A percentile compares a stretch with the other conserved stretches of the same genome.
These are phyloP conservation scores for Beauveria asiatica DNA, from an alignment of 2,329 filamentous ascomycete species.

Conservation along the genomic window DNA sequence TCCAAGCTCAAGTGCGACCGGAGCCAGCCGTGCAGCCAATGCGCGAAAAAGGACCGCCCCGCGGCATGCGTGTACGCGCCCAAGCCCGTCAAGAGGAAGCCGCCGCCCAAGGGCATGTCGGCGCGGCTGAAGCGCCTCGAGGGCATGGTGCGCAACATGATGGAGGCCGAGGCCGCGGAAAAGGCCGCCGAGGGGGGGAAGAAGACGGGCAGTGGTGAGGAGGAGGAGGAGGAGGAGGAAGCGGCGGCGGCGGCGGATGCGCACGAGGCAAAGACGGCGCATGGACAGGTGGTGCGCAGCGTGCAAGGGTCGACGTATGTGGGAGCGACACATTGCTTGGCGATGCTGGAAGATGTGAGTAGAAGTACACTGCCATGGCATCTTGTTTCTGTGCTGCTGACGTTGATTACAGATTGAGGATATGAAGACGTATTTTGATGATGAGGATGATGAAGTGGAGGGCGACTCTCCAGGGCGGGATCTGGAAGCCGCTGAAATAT, in stretches of 20 bases:
- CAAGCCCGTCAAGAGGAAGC: conserved; percentile 31
- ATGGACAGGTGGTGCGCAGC: conserved; percentile 36
- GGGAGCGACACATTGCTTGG: conserved; percentile 52
- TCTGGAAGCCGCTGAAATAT: conserved; percentile 30
- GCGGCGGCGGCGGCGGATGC: background rate
- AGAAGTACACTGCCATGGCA: background rate
- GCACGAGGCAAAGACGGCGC: conserved; percentile 17
- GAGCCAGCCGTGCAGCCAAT: conserved; percentile 42
- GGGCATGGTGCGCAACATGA: conserved; percentile 48
- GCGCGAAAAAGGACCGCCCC: conserved; percentile 38
- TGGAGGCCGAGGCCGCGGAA: conserved; percentile 30
- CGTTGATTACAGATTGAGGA: conserved; percentile 42
- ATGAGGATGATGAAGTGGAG: conserved; percentile 30
- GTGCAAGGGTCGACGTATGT: conserved; percentile 41
- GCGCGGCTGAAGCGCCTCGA: conserved; percentile 46
- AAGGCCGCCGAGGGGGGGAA: background rate
- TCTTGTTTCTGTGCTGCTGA: conserved; percentile 6
- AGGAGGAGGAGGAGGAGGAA: background rate
- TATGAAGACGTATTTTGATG: conserved; percentile 48
- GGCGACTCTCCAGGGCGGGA: conserved; percentile 26
- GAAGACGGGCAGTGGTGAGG: background rate
- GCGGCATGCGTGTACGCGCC: conserved; percentile 42
- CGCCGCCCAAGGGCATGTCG: conserved; percentile 41
- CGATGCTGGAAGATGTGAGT: conserved; percentile 50
- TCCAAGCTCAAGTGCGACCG: conserved; percentile 53